phyloP scores from a whole-genome alignment of 768 basidiomycete species.

The Leccinum obscurum region DNA sequence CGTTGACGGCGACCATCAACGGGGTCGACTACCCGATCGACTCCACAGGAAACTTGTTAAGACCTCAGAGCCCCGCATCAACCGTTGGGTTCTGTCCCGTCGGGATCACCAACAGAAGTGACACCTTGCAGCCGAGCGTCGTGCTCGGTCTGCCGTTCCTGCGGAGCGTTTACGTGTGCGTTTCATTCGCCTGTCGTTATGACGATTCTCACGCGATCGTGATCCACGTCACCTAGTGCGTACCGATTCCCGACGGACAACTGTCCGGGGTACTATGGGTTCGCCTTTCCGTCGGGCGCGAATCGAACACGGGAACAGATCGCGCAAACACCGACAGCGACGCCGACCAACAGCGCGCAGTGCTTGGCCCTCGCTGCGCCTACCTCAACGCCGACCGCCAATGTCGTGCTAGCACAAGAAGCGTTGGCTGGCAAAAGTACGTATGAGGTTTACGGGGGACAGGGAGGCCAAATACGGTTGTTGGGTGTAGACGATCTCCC shows the following conservation, averaged over 20 bases:
- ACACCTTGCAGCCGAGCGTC: slow-evolving; percentile 14
- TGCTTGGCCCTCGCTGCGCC: slow-evolving; percentile 27
- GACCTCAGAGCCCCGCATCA: slow-evolving; percentile 3
- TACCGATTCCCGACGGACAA: slow-evolving; percentile 33
- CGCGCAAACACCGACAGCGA: slow-evolving; percentile 29
- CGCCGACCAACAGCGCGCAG: slow-evolving; percentile 26
- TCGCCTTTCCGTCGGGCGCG: slow-evolving; percentile 30
- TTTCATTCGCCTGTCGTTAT: neutral
- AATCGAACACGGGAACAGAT: slow-evolving; percentile 30
- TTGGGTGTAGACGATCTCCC: slow-evolving; percentile 18
- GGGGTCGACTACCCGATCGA: slow-evolving; percentile 35
- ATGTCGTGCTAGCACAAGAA: slow-evolving; percentile 17
- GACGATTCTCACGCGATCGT: neutral
- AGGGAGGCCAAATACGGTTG: slow-evolving; percentile 10
- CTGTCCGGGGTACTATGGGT: slow-evolving; percentile 35
- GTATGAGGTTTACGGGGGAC: slow-evolving; percentile 18
- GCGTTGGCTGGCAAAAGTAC: neutral
- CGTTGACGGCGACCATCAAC: slow-evolving; percentile 31
- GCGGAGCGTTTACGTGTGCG: slow-evolving; percentile 34
- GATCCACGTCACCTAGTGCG: slow-evolving; percentile 15
- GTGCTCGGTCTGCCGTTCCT: slow-evolving; percentile 30
- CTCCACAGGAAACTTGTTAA: slow-evolving; percentile 21
- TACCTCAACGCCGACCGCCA: slow-evolving; percentile 30
- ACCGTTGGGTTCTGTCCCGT: slow-evolving; percentile 19
- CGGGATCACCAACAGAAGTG: slow-evolving; percentile 18